phyloP scores from a whole-genome alignment of 805 yeast species.

The Schizosaccharomyces octosporus region DNA sequence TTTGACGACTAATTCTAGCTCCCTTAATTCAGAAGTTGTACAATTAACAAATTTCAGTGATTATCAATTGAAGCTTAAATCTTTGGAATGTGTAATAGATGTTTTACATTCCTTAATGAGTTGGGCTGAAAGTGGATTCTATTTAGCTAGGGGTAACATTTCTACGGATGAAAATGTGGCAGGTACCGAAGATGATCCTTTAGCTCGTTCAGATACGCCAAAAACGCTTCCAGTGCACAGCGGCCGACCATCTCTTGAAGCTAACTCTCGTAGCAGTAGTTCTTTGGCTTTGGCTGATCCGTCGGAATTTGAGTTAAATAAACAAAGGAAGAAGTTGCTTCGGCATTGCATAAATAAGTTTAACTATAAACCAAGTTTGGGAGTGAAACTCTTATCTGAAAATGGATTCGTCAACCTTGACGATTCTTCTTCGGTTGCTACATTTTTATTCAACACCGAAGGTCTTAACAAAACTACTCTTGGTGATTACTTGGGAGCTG shows the following conservation, averaged over 20 bases:
- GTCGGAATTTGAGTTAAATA: slow-evolving; percentile 59
- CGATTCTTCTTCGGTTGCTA: slow-evolving; percentile 46
- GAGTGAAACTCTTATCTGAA: slow-evolving; percentile 35
- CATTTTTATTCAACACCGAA: slow-evolving; percentile 39
- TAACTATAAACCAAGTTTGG: slow-evolving; percentile 66
- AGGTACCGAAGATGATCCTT: background rate
- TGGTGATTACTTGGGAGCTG: slow-evolving; percentile 86
- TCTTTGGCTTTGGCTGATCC: slow-evolving; percentile 33
- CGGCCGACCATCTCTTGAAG: background rate
- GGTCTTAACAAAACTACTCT: slow-evolving; percentile 61
- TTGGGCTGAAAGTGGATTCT: slow-evolving; percentile 54
- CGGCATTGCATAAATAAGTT: slow-evolving; percentile 56
- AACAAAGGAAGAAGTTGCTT: slow-evolving; percentile 59
- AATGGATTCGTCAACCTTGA: slow-evolving; percentile 38
- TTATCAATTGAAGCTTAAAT: slow-evolving; percentile 58
- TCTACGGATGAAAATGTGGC: background rate
- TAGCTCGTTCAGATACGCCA: background rate
- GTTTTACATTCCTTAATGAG: slow-evolving; percentile 56
- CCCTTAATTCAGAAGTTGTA: slow-evolving; percentile 20
- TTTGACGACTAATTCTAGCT: slow-evolving; percentile 20
- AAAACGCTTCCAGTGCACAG: background rate
- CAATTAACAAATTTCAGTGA: slow-evolving; percentile 20
- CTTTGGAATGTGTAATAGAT: slow-evolving; percentile 59
- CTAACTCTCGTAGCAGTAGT: background rate
- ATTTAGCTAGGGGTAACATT: slow-evolving; percentile 1